These are phyloP conservation scores for Chlorencoelia australis DNA, from an alignment of 2,329 filamentous ascomycete genomes.

Conservation along the genomic window DNA sequence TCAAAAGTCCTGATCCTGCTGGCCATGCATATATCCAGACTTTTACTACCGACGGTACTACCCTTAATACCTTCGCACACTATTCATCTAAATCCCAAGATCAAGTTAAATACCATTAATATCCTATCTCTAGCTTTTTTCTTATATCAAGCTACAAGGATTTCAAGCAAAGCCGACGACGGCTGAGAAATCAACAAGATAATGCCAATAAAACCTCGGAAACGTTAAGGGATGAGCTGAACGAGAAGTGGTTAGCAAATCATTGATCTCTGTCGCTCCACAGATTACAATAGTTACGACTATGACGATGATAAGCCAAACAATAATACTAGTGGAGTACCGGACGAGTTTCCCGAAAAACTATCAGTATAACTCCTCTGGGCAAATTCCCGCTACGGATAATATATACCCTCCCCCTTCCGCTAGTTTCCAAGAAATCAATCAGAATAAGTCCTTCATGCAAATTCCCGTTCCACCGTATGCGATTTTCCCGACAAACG, in stretches of 20 bases:
- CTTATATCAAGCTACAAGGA: not conserved
- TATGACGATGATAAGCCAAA: conserved; percentile 7
- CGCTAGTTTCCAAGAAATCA: conserved; percentile 4
- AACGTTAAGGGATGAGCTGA: conserved; percentile 11
- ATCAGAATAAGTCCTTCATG: conserved; percentile 4
- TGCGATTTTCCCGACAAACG: too few species aligned
- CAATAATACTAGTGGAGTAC: conserved; percentile 8
- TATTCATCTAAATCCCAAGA: not conserved
- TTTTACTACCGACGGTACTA: not conserved
- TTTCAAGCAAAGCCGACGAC: not conserved
- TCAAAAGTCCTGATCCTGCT: too few species aligned
- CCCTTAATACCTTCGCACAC: not conserved
- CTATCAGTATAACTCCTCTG: conserved; percentile 3
- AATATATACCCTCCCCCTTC: conserved; percentile 1
- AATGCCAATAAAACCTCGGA: not conserved
- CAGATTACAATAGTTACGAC: too few species aligned
- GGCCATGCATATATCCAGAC: too few species aligned
- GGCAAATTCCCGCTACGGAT: conserved; percentile 1
- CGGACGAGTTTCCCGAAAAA: conserved; percentile 6
- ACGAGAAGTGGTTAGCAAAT: conserved; percentile 10
- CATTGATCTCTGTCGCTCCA: conserved; percentile 5
- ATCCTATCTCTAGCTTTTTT: not conserved
- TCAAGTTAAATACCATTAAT: not conserved
- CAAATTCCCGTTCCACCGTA: conserved; percentile 3
- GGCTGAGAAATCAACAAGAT: not conserved